Evolutionary conservation across 2,329 filamentous ascomycete genomes (phyloP), one percentile per base, ranked within the genome.

Genomic region (Pestalotiopsis sp.): DNA sequence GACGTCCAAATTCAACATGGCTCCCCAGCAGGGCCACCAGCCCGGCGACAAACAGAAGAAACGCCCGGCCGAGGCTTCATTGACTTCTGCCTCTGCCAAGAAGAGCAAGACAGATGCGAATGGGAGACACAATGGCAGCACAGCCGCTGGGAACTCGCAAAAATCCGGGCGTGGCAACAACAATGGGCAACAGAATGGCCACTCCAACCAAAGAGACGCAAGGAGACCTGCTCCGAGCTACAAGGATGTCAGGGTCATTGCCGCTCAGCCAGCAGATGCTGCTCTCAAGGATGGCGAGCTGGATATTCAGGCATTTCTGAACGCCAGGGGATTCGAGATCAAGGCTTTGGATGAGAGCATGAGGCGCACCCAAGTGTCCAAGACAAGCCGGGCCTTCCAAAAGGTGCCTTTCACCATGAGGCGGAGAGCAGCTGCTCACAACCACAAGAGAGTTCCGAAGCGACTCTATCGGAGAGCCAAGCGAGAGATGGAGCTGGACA

Each of bases 371-470:
- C 95, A 92, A 78, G 81, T 82, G 4, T 82, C 83, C 52, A 82
- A 84, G 67, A 83, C 88, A 58, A 90, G 89, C 68, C 88, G 95
- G 65, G 95, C 95, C 14, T 98, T 98, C 76, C 96, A 99, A 80
- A 89, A 93, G 73, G 92, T 99, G 4, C 96, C 96, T 1, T 89
- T 94, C 73, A 90, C 91, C 64, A 83, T 99, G 87, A 87, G 96
- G 72, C 87, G 96, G 72, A 87, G 96, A 74, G 97, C 95, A 0
- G 96, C 95, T 23, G 97, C 94, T 79, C 96, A 99, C 81, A 98
- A 99, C 86, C 92, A 93, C 45, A 97, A 95, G 81, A 89, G 92
- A 71, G 91, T 99, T 17, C 96, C 96, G 2, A 92, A 91, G 77
- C 85, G 94, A 71, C 81, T 98, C 76, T 88, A 92, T 68, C 82